A percentile compares a stretch with the other conserved stretches of the same genome.
Conservation (phyloP, 1,284 basidiomycete genomes). For the Heterobasidion annosum region DNA sequence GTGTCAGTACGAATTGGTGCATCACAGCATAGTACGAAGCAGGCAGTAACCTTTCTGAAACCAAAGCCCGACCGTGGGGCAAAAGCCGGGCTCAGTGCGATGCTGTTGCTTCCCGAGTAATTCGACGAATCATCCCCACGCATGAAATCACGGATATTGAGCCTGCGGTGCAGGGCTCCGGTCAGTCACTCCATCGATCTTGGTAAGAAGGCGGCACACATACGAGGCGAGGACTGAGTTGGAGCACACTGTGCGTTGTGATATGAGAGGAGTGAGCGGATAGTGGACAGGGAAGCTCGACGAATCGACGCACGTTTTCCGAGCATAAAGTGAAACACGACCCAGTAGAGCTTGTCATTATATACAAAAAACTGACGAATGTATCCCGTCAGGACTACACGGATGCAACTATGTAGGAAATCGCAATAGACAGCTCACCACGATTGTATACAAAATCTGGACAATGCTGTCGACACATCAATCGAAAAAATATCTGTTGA, state of each 20-base stretch:
- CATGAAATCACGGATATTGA: conserved; percentile 1
- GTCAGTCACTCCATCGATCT: too few species aligned
- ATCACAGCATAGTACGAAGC: neutral
- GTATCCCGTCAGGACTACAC: neutral
- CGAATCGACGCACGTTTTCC: neutral
- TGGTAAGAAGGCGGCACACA: neutral
- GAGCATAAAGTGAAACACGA: conserved; percentile 1
- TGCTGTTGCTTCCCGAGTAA: neutral
- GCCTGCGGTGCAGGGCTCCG: neutral
- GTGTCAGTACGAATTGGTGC: neutral
- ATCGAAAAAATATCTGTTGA: neutral
- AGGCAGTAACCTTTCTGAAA: neutral
- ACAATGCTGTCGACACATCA: neutral
- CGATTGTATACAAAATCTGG: neutral
- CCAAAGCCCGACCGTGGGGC: neutral
- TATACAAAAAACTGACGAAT: neutral
- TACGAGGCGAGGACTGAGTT: neutral
- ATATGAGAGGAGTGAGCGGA: neutral
- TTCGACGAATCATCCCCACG: neutral
- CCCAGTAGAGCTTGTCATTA: neutral
- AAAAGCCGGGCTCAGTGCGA: neutral
- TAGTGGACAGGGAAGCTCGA: neutral
- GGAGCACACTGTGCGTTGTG: neutral
- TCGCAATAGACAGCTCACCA: neutral
- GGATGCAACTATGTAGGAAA: neutral